phyloP scores from a whole-genome alignment of 768 basidiomycete genomes.

The Trametes gibbosa region DNA sequence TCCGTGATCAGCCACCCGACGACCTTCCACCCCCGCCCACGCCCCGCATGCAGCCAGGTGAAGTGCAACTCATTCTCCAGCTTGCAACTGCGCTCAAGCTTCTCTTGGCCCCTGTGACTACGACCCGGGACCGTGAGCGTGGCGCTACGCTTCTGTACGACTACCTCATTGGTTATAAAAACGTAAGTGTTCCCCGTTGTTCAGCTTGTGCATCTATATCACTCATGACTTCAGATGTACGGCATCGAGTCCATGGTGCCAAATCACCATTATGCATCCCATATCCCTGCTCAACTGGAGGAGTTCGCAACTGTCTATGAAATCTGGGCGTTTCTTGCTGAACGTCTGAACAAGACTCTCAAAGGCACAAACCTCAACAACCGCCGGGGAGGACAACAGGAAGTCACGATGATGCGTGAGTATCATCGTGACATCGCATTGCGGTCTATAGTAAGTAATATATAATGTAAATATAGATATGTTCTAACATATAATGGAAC shows the following conservation, averaged over 20 bases:
- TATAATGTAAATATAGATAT: neutral
- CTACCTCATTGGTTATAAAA: neutral
- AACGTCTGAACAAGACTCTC: conserved; percentile 32
- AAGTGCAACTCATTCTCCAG: neutral
- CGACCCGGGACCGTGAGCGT: neutral
- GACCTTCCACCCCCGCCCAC: neutral
- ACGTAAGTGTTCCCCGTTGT: neutral
- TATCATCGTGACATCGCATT: conserved; percentile 20
- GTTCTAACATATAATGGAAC: neutral
- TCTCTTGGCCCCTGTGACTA: neutral
- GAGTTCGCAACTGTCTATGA: conserved; percentile 30
- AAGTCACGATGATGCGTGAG: conserved; percentile 32
- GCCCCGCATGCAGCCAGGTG: neutral
- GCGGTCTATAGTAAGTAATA: conserved; percentile 13
- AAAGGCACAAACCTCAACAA: conserved; percentile 32
- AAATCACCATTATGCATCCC: conserved; percentile 32
- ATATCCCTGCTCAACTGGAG: conserved; percentile 25
- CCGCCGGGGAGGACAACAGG: conserved; percentile 28
- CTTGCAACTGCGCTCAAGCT: neutral
- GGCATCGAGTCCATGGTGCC: conserved; percentile 27
- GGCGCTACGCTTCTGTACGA: neutral
- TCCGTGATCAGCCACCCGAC: neutral
- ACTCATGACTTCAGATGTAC: conserved; percentile 24
- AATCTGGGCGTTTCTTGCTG: conserved; percentile 31
- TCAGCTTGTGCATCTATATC: neutral